A percentile compares a stretch with the other conserved stretches of the same genome.
Evolutionary conservation across 108 stramenopile genomes (phyloP).

Genomic region (Cyclotella choctawhatcheeana): DNA sequence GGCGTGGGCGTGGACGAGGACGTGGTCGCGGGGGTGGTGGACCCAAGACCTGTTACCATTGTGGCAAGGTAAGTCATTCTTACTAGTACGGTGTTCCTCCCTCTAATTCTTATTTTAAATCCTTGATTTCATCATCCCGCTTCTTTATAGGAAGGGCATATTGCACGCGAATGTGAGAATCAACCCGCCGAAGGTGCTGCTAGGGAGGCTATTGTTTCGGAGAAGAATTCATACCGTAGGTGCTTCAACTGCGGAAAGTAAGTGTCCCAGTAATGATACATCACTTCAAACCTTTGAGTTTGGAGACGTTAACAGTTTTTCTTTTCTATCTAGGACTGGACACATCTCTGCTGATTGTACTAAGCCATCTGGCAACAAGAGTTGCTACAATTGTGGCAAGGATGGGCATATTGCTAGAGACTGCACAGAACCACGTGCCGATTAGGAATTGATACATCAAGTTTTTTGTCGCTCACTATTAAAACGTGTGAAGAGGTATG

Average conservation of each 20-base stretch:
- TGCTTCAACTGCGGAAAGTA: constrained; percentile 87
- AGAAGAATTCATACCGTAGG: constrained; percentile 62
- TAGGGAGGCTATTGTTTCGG: constrained; percentile 52
- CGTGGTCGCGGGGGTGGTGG: constrained; percentile 14
- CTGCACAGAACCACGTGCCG: constrained; percentile 28
- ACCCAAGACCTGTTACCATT: constrained; percentile 84
- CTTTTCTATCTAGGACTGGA: constrained; percentile 38
- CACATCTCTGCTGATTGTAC: constrained; percentile 75
- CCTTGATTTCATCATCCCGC: too few species aligned
- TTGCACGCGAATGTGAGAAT: constrained; percentile 67
- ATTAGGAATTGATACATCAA: too few species aligned
- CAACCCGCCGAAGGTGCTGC: constrained; percentile 65
- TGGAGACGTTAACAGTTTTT: background rate
- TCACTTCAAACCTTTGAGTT: background rate
- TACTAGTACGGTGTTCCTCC: background rate
- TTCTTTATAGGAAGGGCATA: constrained; percentile 59
- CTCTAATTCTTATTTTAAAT: background rate
- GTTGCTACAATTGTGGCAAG: constrained; percentile 83
- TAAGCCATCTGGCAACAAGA: constrained; percentile 70
- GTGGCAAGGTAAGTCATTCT: constrained; percentile 56
- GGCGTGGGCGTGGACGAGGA: constrained; percentile 15
- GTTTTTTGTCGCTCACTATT: too few species aligned
- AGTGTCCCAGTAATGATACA: background rate
- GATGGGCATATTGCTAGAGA: constrained; percentile 69
- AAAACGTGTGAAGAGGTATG: background rate